These are phyloP conservation scores for Stylosanthes scabra DNA, from an alignment of 331 rosid species.

Conservation along the genomic window DNA sequence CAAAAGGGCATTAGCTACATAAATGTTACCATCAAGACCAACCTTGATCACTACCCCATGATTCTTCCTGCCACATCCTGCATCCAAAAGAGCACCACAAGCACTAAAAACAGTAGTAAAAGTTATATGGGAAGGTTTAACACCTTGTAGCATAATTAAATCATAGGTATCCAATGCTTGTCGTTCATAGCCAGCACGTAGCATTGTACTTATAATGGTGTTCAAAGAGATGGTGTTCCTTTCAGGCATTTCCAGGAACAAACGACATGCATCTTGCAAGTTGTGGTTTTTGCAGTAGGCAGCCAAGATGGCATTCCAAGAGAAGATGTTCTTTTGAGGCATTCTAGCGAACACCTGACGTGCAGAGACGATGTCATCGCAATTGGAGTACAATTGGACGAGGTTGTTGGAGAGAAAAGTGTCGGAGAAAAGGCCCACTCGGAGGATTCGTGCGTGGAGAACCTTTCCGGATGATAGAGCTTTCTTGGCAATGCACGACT, in stretches of 20 bases:
- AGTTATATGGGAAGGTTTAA: slow-evolving; percentile 66
- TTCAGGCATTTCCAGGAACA: slow-evolving; percentile 71
- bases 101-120: slow-evolving; percentile 74
- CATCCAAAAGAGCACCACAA: slow-evolving; percentile 52
- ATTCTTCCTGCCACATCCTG: slow-evolving; percentile 43
- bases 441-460: slow-evolving; percentile 62
- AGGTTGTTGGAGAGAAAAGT: slow-evolving; percentile 67
- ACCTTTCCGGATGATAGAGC: slow-evolving; percentile 44
- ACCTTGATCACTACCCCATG: slow-evolving; percentile 50
- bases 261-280: slow-evolving; percentile 45
- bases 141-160: slow-evolving; percentile 54
- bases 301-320: slow-evolving; percentile 52
- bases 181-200: slow-evolving; percentile 25
- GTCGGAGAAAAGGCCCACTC: slow-evolving; percentile 44
- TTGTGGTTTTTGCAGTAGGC: slow-evolving; percentile 54
- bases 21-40: slow-evolving; percentile 64
- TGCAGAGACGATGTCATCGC: slow-evolving; percentile 49
- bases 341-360: slow-evolving; percentile 51
- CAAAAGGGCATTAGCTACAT: slow-evolving; percentile 66
- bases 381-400: slow-evolving; percentile 66
- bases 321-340: slow-evolving; percentile 47
- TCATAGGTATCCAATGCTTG: slow-evolving; percentile 62
- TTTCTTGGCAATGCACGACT: slow-evolving; percentile 41
- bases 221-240: slow-evolving; percentile 74
- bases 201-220: slow-evolving; percentile 59